phyloP scores from a whole-genome alignment of 2,329 filamentous ascomycete species.

The Monilinia fructicola region DNA sequence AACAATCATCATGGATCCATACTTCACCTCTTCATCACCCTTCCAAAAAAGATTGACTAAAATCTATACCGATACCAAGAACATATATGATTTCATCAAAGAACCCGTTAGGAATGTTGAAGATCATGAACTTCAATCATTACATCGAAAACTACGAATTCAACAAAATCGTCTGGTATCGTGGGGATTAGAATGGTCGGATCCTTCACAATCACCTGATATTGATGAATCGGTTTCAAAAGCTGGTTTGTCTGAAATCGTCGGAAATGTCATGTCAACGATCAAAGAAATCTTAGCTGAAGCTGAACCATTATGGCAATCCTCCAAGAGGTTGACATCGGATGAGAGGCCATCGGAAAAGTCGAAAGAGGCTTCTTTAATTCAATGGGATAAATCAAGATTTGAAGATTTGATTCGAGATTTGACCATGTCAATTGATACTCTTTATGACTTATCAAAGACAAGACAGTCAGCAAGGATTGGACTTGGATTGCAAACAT shows the following conservation, averaged over 20 bases:
- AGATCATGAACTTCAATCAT: constrained; percentile 66
- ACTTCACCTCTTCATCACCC: constrained; percentile 41
- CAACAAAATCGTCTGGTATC: constrained; percentile 71
- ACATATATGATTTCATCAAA: constrained; percentile 71
- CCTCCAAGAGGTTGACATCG: constrained; percentile 49
- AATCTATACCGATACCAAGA: constrained; percentile 80
- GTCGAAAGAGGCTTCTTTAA: constrained; percentile 53
- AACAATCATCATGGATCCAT: constrained; percentile 34
- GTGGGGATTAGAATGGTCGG: constrained; percentile 81
- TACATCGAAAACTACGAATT: constrained; percentile 75
- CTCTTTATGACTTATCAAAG: constrained; percentile 72
- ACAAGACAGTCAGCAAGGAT: constrained; percentile 51
- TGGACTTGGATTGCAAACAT: constrained; percentile 27
- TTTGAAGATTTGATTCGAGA: constrained; percentile 75
- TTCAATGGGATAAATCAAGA: constrained; percentile 67
- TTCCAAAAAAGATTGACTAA: constrained; percentile 65
- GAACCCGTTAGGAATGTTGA: constrained; percentile 61
- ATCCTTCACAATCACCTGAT: constrained; percentile 64
- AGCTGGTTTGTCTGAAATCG: constrained; percentile 72
- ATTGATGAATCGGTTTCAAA: constrained; percentile 71
- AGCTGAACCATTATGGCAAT: constrained; percentile 69
- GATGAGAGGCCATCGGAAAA: constrained; percentile 34
- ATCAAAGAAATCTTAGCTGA: constrained; percentile 79
- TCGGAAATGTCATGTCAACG: constrained; percentile 75
- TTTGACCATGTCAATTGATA: constrained; percentile 75